These are phyloP conservation scores for Didymella lethalis DNA, from an alignment of 2,329 filamentous ascomycete species.

Conservation along the genomic window DNA sequence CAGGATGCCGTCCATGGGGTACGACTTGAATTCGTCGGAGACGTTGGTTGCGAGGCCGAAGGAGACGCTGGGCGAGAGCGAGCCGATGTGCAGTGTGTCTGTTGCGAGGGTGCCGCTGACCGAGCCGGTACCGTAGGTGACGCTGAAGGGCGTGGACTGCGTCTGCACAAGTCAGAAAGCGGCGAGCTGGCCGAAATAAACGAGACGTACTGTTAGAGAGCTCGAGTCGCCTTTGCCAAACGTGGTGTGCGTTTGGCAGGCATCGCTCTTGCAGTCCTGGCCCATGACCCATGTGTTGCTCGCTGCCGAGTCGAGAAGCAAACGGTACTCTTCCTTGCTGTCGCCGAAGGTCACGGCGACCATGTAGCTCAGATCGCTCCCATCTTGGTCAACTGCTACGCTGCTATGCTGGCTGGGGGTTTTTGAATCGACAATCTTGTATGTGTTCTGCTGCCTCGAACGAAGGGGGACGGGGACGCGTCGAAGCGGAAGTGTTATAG, in stretches of 20 bases:
- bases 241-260: slow-evolving; percentile 74
- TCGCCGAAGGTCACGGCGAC: slow-evolving; percentile 60
- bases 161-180: slow-evolving; percentile 42
- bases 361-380: slow-evolving; percentile 64
- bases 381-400: slow-evolving; percentile 62
- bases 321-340: slow-evolving; percentile 59
- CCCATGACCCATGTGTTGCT: slow-evolving; percentile 86
- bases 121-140: slow-evolving; percentile 79
- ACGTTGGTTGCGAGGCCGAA: slow-evolving; percentile 78
- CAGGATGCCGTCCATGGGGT: slow-evolving; percentile 88
- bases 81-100: slow-evolving; percentile 73
- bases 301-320: slow-evolving; percentile 64
- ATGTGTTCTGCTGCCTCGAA: slow-evolving; percentile 58
- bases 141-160: slow-evolving; percentile 64
- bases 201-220: slow-evolving; percentile 58
- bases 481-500: slow-evolving; percentile 41
- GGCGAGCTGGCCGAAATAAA: background rate
- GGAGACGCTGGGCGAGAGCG: slow-evolving; percentile 67
- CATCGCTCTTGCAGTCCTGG: slow-evolving; percentile 68
- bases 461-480: slow-evolving; percentile 41
- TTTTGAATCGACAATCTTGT: slow-evolving; percentile 51
- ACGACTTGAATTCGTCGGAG: slow-evolving; percentile 76
- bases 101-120: slow-evolving; percentile 72
- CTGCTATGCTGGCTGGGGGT: slow-evolving; percentile 53
- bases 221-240: slow-evolving; percentile 73